Evolutionary conservation across 2,329 filamentous ascomycete genomes (phyloP).

Genomic region (Pestalotiopsis sp.): DNA sequence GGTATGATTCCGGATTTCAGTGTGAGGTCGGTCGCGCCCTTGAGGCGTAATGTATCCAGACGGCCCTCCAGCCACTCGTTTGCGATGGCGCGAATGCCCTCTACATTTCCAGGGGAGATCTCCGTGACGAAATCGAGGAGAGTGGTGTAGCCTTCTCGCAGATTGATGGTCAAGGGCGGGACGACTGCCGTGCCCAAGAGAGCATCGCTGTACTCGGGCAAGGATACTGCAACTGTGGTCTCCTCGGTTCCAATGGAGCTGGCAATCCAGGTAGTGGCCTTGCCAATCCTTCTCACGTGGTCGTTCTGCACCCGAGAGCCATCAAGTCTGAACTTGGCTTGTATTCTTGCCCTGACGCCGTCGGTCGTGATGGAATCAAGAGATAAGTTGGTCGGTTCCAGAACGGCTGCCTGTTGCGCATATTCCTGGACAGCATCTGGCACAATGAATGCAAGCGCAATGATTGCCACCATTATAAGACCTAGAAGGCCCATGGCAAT

Average conservation of each 20-base stretch:
- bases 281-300: constrained; percentile 74
- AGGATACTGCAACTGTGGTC: constrained; percentile 73
- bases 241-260: constrained; percentile 73
- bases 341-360: constrained; percentile 78
- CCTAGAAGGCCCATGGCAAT: constrained; percentile 72
- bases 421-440: constrained; percentile 84
- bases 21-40: constrained; percentile 72
- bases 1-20: constrained; percentile 80
- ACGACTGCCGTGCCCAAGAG: constrained; percentile 77
- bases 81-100: constrained; percentile 77
- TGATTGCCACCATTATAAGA: constrained; percentile 65
- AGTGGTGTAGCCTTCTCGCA: constrained; percentile 78
- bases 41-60: constrained; percentile 70
- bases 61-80: constrained; percentile 88
- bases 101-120: constrained; percentile 73
- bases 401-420: constrained; percentile 77
- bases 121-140: constrained; percentile 79
- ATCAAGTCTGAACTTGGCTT: constrained; percentile 82
- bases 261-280: constrained; percentile 79
- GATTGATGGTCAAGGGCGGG: constrained; percentile 74
- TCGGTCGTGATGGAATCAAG: constrained; percentile 81
- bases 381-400: constrained; percentile 82
- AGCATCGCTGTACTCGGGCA: constrained; percentile 81
- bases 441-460: constrained; percentile 78
- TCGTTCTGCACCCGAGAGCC: constrained; percentile 73